phyloP scores from a whole-genome alignment of 2,329 filamentous ascomycete genomes.

The Erysiphe pulchra region DNA sequence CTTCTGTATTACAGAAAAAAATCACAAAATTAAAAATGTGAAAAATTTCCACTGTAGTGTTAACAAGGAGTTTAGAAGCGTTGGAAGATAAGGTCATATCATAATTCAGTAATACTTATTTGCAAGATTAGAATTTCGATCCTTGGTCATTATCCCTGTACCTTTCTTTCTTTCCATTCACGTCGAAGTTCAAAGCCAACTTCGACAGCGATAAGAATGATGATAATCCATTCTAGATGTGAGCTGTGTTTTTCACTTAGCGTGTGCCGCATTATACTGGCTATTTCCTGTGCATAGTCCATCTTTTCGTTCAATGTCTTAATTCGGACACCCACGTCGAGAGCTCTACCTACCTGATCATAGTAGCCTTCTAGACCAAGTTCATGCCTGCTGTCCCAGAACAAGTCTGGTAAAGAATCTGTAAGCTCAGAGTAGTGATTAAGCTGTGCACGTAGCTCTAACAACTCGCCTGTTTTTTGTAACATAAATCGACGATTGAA shows the following conservation, averaged over 20 bases:
- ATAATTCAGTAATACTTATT: too few relatives aligned
- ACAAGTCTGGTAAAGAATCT: constrained; percentile 80
- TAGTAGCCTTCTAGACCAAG: constrained; percentile 85
- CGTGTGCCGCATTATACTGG: constrained; percentile 64
- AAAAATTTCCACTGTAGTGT: too few relatives aligned
- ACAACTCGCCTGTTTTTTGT: constrained; percentile 76
- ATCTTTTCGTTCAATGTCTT: constrained; percentile 87
- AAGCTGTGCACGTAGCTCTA: constrained; percentile 69
- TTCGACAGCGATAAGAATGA: constrained; percentile 76
- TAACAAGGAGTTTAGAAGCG: too few relatives aligned
- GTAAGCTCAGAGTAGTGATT: constrained; percentile 96
- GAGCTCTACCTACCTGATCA: constrained; percentile 66
- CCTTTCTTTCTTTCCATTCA: constrained; percentile 10
- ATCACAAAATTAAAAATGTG: too few relatives aligned
- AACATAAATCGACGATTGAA: constrained; percentile 58
- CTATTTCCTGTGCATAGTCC: constrained; percentile 92
- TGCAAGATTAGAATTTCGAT: too few relatives aligned
- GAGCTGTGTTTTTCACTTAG: constrained; percentile 76
- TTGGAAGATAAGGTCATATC: too few relatives aligned
- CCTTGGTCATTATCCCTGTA: too few relatives aligned
- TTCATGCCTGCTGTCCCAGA: constrained; percentile 83
- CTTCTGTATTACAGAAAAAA: too few relatives aligned
- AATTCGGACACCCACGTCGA: constrained; percentile 82
- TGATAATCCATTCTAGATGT: constrained; percentile 85
- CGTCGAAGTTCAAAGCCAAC: constrained; percentile 65